Conservation (phyloP, 2,329 filamentous ascomycete species). For the Diaporthe nobilis region DNA sequence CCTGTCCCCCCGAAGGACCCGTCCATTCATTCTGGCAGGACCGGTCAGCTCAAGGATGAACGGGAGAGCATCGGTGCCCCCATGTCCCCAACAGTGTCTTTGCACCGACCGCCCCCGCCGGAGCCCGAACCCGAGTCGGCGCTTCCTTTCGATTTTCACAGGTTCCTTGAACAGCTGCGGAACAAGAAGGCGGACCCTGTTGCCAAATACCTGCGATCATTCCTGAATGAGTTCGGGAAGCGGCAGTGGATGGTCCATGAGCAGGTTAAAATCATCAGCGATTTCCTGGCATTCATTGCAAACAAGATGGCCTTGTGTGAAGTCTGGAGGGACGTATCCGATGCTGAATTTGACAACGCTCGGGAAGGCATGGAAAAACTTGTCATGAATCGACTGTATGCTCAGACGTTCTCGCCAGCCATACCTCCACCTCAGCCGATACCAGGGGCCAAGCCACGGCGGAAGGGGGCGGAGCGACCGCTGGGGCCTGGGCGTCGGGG, state of each 20-base stretch:
- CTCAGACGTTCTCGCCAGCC: conserved; percentile 95
- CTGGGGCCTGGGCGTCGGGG: conserved; percentile 88
- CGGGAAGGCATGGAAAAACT: conserved; percentile 99
- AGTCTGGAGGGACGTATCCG: conserved; percentile 95
- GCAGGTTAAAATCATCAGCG: conserved; percentile 98
- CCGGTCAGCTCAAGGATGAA: conserved; percentile 56
- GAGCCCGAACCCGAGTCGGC: conserved; percentile 85
- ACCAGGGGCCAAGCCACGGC: conserved; percentile 76
- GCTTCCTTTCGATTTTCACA: conserved; percentile 95
- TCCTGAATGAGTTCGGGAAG: conserved; percentile 94
- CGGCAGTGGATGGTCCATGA: conserved; percentile 99
- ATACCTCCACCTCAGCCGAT: conserved; percentile 86
- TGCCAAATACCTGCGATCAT: conserved; percentile 94
- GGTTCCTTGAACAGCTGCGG: conserved; percentile 94
- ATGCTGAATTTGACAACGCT: conserved; percentile 98
- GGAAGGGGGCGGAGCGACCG: conserved; percentile 76
- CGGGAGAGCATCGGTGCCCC: conserved; percentile 54
- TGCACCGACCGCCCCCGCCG: conserved; percentile 77
- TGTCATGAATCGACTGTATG: conserved; percentile 97
- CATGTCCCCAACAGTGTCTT: conserved; percentile 63
- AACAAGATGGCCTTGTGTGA: conserved; percentile 99
- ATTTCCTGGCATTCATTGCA: conserved; percentile 95
- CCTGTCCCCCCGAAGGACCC: conserved; percentile 74
- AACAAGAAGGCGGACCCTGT: conserved; percentile 99
- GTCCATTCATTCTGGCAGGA: conserved; percentile 54